Base-by-base conservation (phyloP, 768 basidiomycete species). In the Collybia nuda region DNA sequence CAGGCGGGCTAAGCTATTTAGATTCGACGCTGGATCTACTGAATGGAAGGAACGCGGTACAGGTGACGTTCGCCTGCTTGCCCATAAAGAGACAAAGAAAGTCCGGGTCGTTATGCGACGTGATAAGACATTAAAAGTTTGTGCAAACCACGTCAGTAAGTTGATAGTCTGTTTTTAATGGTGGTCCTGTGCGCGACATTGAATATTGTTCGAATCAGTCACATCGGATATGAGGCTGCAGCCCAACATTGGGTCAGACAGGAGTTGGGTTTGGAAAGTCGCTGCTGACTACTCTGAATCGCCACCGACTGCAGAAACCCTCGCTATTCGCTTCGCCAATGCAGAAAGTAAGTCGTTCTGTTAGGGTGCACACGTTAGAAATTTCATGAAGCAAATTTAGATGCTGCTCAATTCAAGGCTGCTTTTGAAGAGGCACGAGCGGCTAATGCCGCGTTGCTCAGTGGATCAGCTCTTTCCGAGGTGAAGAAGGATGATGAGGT, bases 31-130 rank as follows among this genome's bases (percentile, higher is more conserved):
- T 52, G 69, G 63, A 28, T 75, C 82, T 44, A 75, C 82, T 45
- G 96, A 98, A 73, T 99, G 97, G 97, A 99, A 99, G 70, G 97
- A 99, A 74, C 76, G 97, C 28, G 96, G 96, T 36, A 98, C 95
- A 14, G 96, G 96, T 40, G 93, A 96, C 68, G 94, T 93, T 57
- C 88, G 93, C 67, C 80, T 99, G 50, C 84, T 99, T 56, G 75
- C 84, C 60, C 91, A 97, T 78, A 93, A 88, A 71, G 84, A 84
- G 64, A 88, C 86, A 44, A 86, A 88, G 78, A 98, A 95, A 73
- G 80, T 96, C 63, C 83, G 97, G 55, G 82, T 99, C 55, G 93
- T 99, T 68, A 99, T 99, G 97, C 81, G 96, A 75, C 90, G 97
- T 71, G 97, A 99, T 81, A 98, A 98, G 85, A 99, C 97, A 42